phyloP scores from a whole-genome alignment of 2,329 filamentous ascomycete genomes.

The Graphiopsis chlorocephala region DNA sequence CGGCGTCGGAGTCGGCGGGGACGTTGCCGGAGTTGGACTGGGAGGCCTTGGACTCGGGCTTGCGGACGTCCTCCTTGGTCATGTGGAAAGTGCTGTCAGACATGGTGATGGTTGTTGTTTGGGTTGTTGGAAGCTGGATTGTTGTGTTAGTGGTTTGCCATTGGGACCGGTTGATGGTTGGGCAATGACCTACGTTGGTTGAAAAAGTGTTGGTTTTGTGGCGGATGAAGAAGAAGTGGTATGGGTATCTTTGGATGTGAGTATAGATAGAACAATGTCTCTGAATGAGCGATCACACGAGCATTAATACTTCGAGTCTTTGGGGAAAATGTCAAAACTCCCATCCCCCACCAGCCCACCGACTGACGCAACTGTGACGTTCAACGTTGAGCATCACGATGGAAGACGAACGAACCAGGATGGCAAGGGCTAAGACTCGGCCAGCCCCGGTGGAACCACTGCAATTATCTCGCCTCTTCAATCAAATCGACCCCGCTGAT shows the following conservation, averaged over 20 bases:
- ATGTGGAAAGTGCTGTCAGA: constrained; percentile 45
- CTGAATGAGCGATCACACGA: constrained; percentile 4
- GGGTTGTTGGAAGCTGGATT: neutral
- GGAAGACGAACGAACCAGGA: constrained; percentile 9
- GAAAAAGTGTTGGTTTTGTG: neutral
- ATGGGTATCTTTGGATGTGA: neutral
- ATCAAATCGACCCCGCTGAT: constrained; percentile 9
- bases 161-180: neutral
- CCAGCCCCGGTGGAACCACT: neutral
- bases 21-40: constrained; percentile 40
- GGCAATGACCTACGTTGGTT: neutral
- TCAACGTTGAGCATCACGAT: constrained; percentile 1
- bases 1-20: constrained; percentile 45
- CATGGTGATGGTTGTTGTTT: constrained; percentile 24
- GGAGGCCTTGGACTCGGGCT: constrained; percentile 44
- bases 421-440: constrained; percentile 10
- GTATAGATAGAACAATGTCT: neutral
- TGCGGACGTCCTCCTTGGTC: constrained; percentile 50
- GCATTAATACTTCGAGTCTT: constrained; percentile 5
- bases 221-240: neutral
- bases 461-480: neutral
- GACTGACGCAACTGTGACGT: constrained; percentile 13
- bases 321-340: neutral
- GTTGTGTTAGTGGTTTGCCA: neutral
- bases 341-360: constrained; percentile 3